phyloP scores from a whole-genome alignment of 495 filamentous ascomycete genomes.

The Neurospora sp. region DNA sequence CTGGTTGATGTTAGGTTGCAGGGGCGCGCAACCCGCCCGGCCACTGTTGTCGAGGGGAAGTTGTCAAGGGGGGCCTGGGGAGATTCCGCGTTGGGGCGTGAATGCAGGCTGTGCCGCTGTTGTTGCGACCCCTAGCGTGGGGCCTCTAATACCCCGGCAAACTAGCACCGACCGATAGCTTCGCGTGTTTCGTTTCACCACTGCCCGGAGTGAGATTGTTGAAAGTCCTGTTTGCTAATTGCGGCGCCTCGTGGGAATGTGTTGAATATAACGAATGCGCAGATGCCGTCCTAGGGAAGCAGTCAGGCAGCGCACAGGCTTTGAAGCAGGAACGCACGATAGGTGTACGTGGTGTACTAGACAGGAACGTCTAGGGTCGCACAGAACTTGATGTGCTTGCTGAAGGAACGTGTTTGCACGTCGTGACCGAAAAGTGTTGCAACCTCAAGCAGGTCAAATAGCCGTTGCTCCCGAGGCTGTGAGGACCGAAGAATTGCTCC shows the following conservation, averaged over 20 bases:
- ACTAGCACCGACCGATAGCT: background rate
- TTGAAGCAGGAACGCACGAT: background rate
- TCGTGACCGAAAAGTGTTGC: background rate
- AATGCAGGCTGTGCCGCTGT: background rate
- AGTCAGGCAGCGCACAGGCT: background rate
- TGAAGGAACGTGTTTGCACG: background rate
- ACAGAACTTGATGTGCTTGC: background rate
- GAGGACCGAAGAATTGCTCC: background rate
- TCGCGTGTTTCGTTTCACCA: background rate
- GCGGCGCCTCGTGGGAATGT: background rate
- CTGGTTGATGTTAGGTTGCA: background rate
- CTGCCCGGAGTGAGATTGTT: background rate
- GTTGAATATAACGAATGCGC: background rate
- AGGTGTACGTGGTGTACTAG: background rate
- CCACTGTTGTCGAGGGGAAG: background rate
- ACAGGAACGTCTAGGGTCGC: background rate
- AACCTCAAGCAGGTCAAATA: background rate
- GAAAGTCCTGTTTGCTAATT: background rate
- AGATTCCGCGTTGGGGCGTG: background rate
- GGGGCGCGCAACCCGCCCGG: background rate
- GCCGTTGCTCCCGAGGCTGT: background rate
- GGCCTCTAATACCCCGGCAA: background rate
- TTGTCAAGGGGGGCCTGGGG: background rate
- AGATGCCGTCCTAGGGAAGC: background rate
- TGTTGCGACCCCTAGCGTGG: background rate